phyloP scores from a whole-genome alignment of 2,329 filamentous ascomycete genomes.

The Diplodia scrobiculata region DNA sequence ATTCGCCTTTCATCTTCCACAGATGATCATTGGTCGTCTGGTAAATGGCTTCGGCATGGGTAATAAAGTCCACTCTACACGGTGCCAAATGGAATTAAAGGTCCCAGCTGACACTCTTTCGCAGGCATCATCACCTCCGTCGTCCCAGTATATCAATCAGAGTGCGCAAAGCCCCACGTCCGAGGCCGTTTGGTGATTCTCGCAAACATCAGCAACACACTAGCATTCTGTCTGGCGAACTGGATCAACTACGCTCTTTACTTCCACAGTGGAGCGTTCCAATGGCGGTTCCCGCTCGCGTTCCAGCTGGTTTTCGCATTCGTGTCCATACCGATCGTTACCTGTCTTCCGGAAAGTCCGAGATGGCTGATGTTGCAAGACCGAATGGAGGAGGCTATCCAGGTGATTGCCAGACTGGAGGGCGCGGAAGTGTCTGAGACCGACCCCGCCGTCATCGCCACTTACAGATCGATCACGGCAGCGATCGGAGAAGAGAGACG shows the following conservation, averaged over 20 bases:
- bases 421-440: constrained; percentile 27
- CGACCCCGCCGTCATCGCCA: constrained; percentile 26
- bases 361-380: constrained; percentile 59
- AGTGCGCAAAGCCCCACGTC: constrained; percentile 2
- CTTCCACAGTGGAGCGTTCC: constrained; percentile 30
- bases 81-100: not conserved
- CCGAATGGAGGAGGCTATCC: constrained; percentile 51
- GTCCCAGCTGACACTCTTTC: not conserved
- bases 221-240: constrained; percentile 22
- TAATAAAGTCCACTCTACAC: not conserved
- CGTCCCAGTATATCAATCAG: constrained; percentile 22
- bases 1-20: constrained; percentile 29
- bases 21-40: constrained; percentile 31
- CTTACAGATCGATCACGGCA: constrained; percentile 31
- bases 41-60: constrained; percentile 33
- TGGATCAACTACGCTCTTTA: constrained; percentile 29
- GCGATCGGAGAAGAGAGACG: constrained; percentile 31
- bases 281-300: constrained; percentile 32
- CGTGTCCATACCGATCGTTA: constrained; percentile 46
- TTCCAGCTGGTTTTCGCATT: constrained; percentile 46
- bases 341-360: constrained; percentile 58
- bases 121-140: constrained; percentile 12
- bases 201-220: constrained; percentile 15
- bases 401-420: constrained; percentile 44
- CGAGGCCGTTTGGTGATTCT: constrained; percentile 24